Percentiles rank a stretch among this genome's conserved stretches.
These are phyloP conservation scores for Fusarium zealandicum DNA, from an alignment of 2,329 filamentous ascomycete species.

Conservation along the genomic window DNA sequence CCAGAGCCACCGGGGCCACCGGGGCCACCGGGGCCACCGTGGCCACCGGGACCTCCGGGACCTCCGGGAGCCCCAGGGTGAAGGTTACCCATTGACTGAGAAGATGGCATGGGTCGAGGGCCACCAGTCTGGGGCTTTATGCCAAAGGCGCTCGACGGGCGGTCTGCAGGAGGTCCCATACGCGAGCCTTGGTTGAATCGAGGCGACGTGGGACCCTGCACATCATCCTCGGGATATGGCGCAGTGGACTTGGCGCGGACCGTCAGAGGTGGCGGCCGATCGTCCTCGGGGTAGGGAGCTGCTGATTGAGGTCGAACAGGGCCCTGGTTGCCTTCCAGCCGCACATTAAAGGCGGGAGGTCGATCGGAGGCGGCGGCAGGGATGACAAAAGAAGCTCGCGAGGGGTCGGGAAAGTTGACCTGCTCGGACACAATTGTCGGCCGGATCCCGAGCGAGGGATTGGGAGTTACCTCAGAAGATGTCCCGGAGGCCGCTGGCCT, in stretches of 20 bases:
- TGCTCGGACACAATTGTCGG: conserved; percentile 51
- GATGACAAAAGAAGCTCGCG: conserved; percentile 49
- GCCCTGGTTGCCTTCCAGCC: conserved; percentile 49
- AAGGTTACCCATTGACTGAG: conserved; percentile 57
- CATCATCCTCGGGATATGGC: conserved; percentile 74
- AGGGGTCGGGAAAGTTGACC: conserved; percentile 57
- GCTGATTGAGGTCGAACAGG: conserved; percentile 59
- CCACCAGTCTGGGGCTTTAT: conserved; percentile 55
- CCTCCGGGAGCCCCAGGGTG: conserved; percentile 46
- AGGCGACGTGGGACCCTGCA: conserved; percentile 44
- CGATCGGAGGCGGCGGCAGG: conserved; percentile 44
- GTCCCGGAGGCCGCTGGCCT: conserved; percentile 12
- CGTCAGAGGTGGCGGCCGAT: conserved; percentile 61
- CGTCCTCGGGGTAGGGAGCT: conserved; percentile 76
- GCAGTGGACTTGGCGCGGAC: conserved; percentile 58
- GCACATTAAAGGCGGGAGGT: conserved; percentile 60
- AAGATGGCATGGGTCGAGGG: conserved; percentile 49
- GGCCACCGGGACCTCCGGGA: conserved; percentile 48
- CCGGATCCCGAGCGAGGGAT: conserved; percentile 51
- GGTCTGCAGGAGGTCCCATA: conserved; percentile 57
- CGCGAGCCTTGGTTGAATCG: conserved; percentile 58
- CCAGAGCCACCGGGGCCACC: conserved; percentile 9
- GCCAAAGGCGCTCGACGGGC: conserved; percentile 61
- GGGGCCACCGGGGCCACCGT: conserved; percentile 43
- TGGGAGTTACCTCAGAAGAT: conserved; percentile 31